Percentiles rank a stretch among this genome's conserved stretches.
phyloP scores from a whole-genome alignment of 2,329 filamentous ascomycete genomes.

The Ceratocystis lukuohia region DNA sequence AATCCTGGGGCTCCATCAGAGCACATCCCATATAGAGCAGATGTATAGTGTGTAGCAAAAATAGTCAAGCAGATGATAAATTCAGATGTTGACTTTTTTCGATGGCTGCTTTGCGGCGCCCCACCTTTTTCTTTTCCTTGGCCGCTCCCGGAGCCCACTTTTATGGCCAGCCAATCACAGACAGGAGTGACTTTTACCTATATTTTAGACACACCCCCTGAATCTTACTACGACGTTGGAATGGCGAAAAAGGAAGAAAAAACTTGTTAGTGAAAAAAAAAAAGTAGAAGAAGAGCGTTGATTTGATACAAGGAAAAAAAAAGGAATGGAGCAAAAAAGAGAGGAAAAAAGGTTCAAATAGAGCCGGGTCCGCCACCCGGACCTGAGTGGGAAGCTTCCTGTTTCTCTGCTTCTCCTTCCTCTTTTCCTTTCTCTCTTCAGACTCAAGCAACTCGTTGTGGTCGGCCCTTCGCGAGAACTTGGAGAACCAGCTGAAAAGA shows the following conservation, averaged over 20 bases:
- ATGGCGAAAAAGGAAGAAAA: neutral
- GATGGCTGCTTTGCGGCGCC: neutral
- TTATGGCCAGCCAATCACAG: conserved; percentile 8
- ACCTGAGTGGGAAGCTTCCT: neutral
- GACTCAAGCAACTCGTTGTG: conserved; percentile 19
- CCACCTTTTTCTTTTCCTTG: conserved; percentile 6
- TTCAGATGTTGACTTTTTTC: neutral
- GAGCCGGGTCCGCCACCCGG: conserved; percentile 9
- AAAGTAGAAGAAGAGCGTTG: neutral
- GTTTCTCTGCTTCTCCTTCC: neutral
- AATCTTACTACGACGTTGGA: neutral
- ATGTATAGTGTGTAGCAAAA: neutral
- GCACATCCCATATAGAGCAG: neutral
- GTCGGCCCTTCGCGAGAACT: conserved; percentile 19
- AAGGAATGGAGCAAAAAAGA: neutral
- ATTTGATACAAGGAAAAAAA: neutral
- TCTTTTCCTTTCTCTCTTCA: conserved; percentile 12
- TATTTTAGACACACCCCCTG: conserved; percentile 14
- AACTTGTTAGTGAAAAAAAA: neutral
- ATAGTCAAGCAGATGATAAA: neutral
- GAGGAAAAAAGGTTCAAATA: conserved; percentile 13
- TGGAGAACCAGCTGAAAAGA: conserved; percentile 20
- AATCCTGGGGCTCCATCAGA: neutral
- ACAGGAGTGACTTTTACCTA: neutral
- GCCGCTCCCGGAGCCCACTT: conserved; percentile 16